A percentile compares a stretch with the other conserved stretches of the same genome.
phyloP scores from a whole-genome alignment of 2,329 filamentous ascomycete species.

The Scedosporium aurantiacum region DNA sequence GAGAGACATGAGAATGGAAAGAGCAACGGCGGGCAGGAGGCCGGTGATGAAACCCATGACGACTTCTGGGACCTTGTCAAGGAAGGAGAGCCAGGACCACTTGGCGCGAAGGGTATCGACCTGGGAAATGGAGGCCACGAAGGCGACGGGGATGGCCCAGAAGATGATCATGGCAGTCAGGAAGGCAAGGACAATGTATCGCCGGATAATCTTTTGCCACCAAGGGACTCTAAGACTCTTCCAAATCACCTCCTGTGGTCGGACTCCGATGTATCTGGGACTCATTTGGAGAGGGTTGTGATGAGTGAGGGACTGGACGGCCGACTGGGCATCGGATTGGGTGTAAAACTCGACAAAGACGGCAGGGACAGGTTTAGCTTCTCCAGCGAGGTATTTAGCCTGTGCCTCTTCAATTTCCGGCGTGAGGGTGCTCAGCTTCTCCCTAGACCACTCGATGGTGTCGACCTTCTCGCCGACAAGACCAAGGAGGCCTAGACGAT shows the following conservation, averaged over 20 bases:
- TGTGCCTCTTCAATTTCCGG: slow-evolving; percentile 59
- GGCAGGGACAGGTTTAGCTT: slow-evolving; percentile 56
- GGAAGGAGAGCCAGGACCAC: slow-evolving; percentile 61
- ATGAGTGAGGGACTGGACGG: slow-evolving; percentile 77
- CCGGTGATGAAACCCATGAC: slow-evolving; percentile 78
- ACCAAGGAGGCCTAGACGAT: slow-evolving; percentile 53
- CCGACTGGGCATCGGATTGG: slow-evolving; percentile 74
- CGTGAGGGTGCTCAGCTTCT: slow-evolving; percentile 41
- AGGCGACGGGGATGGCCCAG: slow-evolving; percentile 65
- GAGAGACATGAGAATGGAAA: slow-evolving; percentile 77
- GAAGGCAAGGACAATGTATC: slow-evolving; percentile 58
- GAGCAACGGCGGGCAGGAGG: slow-evolving; percentile 66
- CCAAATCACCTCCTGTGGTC: slow-evolving; percentile 81
- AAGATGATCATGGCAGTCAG: slow-evolving; percentile 74
- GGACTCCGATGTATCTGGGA: slow-evolving; percentile 72
- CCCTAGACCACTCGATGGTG: slow-evolving; percentile 74
- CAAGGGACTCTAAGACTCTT: slow-evolving; percentile 69
- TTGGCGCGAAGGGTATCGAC: slow-evolving; percentile 56
- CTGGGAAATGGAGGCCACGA: slow-evolving; percentile 81
- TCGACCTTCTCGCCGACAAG: slow-evolving; percentile 60
- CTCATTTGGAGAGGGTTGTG: slow-evolving; percentile 81
- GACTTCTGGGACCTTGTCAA: slow-evolving; percentile 55
- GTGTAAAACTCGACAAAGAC: slow-evolving; percentile 86
- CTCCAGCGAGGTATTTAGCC: slow-evolving; percentile 51
- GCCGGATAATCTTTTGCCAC: slow-evolving; percentile 72